Conservation (phyloP, 805 yeast species). For the Starmerella floris region DNA sequence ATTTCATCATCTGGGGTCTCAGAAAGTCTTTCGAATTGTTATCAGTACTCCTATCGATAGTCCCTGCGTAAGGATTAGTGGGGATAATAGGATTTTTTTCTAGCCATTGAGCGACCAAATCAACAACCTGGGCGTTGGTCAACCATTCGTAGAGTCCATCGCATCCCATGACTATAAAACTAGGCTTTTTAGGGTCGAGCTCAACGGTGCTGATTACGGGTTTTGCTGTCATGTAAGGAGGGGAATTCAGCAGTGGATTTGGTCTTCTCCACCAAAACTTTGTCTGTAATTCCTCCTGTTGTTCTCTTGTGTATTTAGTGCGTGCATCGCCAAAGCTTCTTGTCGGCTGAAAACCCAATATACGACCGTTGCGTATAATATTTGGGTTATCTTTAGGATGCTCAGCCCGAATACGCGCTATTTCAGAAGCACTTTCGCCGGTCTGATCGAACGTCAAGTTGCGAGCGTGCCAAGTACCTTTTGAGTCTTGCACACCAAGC, state of each 20-base stretch:
- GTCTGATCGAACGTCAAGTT: constrained; percentile 85
- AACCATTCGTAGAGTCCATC: constrained; percentile 90
- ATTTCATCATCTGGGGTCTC: constrained; percentile 34
- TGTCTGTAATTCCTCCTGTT: constrained; percentile 57
- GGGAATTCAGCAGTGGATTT: constrained; percentile 59
- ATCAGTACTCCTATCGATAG: constrained; percentile 32
- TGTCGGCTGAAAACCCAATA: constrained; percentile 87
- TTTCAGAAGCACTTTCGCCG: constrained; percentile 78
- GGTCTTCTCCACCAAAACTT: constrained; percentile 62
- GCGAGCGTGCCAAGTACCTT: constrained; percentile 71
- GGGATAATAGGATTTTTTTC: constrained; percentile 44
- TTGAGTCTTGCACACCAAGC: constrained; percentile 47
- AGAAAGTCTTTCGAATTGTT: constrained; percentile 28
- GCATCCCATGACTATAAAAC: constrained; percentile 79
- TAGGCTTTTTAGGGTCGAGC: constrained; percentile 54
- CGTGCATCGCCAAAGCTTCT: constrained; percentile 95
- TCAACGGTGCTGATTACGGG: constrained; percentile 79
- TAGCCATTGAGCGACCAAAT: constrained; percentile 84
- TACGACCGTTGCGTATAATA: constrained; percentile 51
- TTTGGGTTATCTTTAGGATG: constrained; percentile 71
- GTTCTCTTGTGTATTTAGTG: constrained; percentile 60
- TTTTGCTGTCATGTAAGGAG: constrained; percentile 94
- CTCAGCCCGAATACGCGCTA: constrained; percentile 61
- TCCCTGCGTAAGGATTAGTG: constrained; percentile 30
- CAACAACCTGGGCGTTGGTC: constrained; percentile 84